Evolutionary conservation across 2,329 filamentous ascomycete genomes (phyloP).

Genomic region (Blastomyces emzantsi): DNA sequence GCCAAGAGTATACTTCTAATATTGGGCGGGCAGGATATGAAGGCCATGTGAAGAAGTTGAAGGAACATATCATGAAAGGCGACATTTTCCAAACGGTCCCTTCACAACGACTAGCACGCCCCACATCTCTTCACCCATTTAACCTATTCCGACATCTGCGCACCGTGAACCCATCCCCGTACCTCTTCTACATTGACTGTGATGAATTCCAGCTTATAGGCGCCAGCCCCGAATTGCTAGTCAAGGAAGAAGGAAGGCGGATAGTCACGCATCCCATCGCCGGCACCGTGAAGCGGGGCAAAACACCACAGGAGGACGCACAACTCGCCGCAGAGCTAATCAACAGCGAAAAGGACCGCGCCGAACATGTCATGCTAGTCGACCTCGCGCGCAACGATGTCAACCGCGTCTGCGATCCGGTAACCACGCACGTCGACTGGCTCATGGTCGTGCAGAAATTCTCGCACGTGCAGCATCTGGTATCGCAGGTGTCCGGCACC

Average conservation of each 20-base stretch:
- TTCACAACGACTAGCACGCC: slow-evolving; percentile 82
- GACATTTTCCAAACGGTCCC: slow-evolving; percentile 98
- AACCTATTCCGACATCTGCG: slow-evolving; percentile 95
- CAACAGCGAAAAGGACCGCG: slow-evolving; percentile 78
- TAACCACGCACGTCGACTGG: slow-evolving; percentile 80
- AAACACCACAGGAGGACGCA: slow-evolving; percentile 71
- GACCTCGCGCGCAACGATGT: slow-evolving; percentile 94
- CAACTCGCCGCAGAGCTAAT: slow-evolving; percentile 66
- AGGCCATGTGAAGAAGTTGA: slow-evolving; percentile 72
- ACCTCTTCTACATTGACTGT: slow-evolving; percentile 94
- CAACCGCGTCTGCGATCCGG: slow-evolving; percentile 87
- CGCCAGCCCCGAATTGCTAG: slow-evolving; percentile 86
- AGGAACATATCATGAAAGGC: slow-evolving; percentile 81
- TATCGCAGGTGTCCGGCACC: slow-evolving; percentile 91
- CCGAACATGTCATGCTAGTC: slow-evolving; percentile 96
- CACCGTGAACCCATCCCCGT: slow-evolving; percentile 95
- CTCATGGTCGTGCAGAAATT: slow-evolving; percentile 93
- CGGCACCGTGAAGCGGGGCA: slow-evolving; percentile 83
- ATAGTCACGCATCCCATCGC: slow-evolving; percentile 97
- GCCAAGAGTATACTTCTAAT: slow-evolving; percentile 81
- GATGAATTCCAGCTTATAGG: slow-evolving; percentile 89
- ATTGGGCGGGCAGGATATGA: slow-evolving; percentile 85
- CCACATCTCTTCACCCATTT: slow-evolving; percentile 88
- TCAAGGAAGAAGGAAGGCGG: slow-evolving; percentile 76
- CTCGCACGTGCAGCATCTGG: slow-evolving; percentile 93